Evolutionary conservation across 495 filamentous ascomycete species (phyloP).

Genomic region (Penicillium antarcticum): DNA sequence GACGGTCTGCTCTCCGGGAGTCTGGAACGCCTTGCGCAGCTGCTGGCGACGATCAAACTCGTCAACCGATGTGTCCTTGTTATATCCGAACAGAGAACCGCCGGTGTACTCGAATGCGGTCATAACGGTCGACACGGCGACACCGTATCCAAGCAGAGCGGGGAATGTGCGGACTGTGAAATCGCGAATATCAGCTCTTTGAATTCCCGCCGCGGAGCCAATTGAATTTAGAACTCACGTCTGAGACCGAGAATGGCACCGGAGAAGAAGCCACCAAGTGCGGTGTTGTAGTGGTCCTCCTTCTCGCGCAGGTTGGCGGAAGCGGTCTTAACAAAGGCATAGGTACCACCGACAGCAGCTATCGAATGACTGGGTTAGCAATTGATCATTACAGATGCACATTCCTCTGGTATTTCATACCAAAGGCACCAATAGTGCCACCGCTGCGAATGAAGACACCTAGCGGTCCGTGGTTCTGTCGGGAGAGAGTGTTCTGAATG

Average conservation of each 20-base stretch:
- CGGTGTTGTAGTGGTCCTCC: slow-evolving; percentile 67
- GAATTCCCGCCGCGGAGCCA: not conserved
- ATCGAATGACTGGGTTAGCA: slow-evolving; percentile 17
- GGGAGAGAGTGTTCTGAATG: slow-evolving; percentile 79
- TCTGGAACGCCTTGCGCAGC: slow-evolving; percentile 68
- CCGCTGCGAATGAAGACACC: slow-evolving; percentile 74
- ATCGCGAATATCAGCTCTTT: slow-evolving; percentile 6
- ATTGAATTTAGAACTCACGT: slow-evolving; percentile 40
- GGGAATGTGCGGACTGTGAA: slow-evolving; percentile 69
- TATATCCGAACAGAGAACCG: slow-evolving; percentile 57
- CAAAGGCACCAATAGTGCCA: slow-evolving; percentile 60
- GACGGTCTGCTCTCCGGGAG: slow-evolving; percentile 79
- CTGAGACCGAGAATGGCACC: slow-evolving; percentile 65
- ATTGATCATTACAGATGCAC: not conserved
- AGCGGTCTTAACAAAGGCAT: slow-evolving; percentile 69
- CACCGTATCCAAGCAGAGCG: slow-evolving; percentile 74
- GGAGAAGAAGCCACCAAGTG: slow-evolving; percentile 70
- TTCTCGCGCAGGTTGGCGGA: slow-evolving; percentile 76
- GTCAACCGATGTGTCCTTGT: slow-evolving; percentile 59
- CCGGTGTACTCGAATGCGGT: slow-evolving; percentile 76
- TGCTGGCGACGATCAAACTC: slow-evolving; percentile 77
- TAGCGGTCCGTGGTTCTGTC: slow-evolving; percentile 70
- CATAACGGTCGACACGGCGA: slow-evolving; percentile 59
- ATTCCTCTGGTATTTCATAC: slow-evolving; percentile 37
- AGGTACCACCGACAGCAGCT: slow-evolving; percentile 81